Percentiles rank a stretch among this genome's conserved stretches.
These are phyloP conservation scores for Tulasnella calospora DNA, from an alignment of 768 basidiomycete species.

Conservation along the genomic window DNA sequence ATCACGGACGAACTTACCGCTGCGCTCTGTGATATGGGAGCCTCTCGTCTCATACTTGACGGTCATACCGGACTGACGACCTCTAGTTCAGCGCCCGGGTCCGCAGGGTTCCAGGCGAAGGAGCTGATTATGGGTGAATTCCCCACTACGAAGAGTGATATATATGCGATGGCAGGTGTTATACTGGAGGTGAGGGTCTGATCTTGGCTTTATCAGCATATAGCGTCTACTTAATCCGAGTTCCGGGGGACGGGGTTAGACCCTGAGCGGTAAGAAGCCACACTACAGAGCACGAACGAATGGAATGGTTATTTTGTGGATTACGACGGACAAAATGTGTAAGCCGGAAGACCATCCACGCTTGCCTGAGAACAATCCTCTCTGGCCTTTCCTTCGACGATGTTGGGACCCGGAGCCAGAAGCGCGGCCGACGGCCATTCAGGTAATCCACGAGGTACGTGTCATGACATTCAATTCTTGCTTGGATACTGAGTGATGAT, in stretches of 20 bases:
- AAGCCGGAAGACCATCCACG: not conserved
- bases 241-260: not conserved
- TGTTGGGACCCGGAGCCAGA: constrained; percentile 7
- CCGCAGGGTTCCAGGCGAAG: not conserved
- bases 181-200: not conserved
- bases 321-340: not conserved
- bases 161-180: not conserved
- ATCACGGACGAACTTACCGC: too few relatives aligned
- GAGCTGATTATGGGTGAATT: not conserved
- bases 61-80: not conserved
- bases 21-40: too few relatives aligned
- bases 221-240: not conserved
- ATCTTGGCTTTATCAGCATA: too few relatives aligned
- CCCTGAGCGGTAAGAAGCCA: not conserved
- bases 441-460: not conserved
- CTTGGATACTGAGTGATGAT: not conserved
- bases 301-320: not conserved
- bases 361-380: not conserved
- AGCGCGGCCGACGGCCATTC: not conserved
- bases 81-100: too few relatives aligned
- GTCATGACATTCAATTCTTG: not conserved
- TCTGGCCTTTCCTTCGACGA: constrained; percentile 10
- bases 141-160: not conserved
- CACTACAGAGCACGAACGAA: too few relatives aligned
- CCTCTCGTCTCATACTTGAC: too few relatives aligned